Evolutionary conservation across 192 early-diverging fungal genomes (phyloP), one percentile per base, ranked within the genome.

Genomic region (Coemansia sp.): DNA sequence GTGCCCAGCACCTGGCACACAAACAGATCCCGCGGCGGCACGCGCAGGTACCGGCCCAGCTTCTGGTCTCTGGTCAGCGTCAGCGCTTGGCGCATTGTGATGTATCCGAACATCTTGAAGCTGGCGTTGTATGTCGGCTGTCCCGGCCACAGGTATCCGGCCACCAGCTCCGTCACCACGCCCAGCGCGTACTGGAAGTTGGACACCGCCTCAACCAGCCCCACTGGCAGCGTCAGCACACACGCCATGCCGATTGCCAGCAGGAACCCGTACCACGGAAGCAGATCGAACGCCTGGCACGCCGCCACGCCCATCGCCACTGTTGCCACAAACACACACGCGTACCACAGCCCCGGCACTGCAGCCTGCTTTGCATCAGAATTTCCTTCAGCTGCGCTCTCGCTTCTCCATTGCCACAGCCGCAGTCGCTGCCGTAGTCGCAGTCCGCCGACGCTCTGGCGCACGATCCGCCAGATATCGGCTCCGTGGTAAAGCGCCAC

Each of bases 21-120:
- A 72, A 94, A 91, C 85, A 95, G 85, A 18, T 89, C 74, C 39
- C 89, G 82, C 39, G 93, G 93, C 44, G 91, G 86, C 0, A 92
- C 71, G 60, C 87, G 87, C 86, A 91, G 85, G 63, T 91, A 90
- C 43, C 86, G 88, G 3, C 89, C 91, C 5, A 92, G 81, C 67
- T 91, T 92, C 56, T 90, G 78, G 76, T 90, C 91, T 16, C 52
- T 53, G 1, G 70, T 66, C 39, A 95, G 88, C 32, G 76, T 74
- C 45, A 95, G 65, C 21, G 86, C 87, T 69, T 97, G 94, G 21
- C 74, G 61, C 75, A 92, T 77, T 9, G 87, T 84, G 57, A 89
- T 93, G 75, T 87, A 88, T 60, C 89, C 90, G 43, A 92, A 86
- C 53, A 91, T 89, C 80, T 95, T 95, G 87, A 93, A 94, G 19